These are phyloP conservation scores for Penicillium sp. DNA, from an alignment of 2,329 filamentous ascomycete genomes.

Conservation along the genomic window DNA sequence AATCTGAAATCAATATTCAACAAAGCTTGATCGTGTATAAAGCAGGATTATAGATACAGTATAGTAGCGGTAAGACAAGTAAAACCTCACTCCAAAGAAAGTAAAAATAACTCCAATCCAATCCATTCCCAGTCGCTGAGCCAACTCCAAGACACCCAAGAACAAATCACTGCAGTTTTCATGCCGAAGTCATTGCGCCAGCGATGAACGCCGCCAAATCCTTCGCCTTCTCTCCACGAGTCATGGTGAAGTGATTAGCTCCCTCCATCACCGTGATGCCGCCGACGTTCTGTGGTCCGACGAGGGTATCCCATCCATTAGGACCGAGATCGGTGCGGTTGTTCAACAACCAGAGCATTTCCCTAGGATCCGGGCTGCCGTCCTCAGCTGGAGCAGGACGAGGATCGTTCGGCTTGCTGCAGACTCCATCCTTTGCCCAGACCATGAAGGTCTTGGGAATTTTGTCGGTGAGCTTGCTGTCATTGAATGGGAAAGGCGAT, in stretches of 20 bases:
- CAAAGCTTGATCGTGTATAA: too few relatives aligned
- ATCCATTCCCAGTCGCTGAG: neutral
- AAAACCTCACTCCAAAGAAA: too few relatives aligned
- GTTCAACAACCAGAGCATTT: conserved; percentile 47
- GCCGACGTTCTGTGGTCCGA: conserved; percentile 35
- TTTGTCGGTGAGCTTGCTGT: conserved; percentile 27
- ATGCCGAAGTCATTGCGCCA: conserved; percentile 20
- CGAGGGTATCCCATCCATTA: conserved; percentile 45
- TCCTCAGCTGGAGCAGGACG: conserved; percentile 37
- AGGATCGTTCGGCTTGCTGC: conserved; percentile 38
- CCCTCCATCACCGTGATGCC: conserved; percentile 30
- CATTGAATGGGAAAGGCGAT: conserved; percentile 27
- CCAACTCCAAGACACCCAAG: neutral
- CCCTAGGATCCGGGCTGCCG: conserved; percentile 40
- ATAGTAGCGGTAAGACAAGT: too few relatives aligned
- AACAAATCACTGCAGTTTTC: conserved; percentile 2
- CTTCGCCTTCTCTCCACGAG: conserved; percentile 26
- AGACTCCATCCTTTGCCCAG: conserved; percentile 48
- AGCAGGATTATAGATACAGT: too few relatives aligned
- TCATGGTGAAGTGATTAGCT: conserved; percentile 36
- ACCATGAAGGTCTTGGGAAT: conserved; percentile 43
- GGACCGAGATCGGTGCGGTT: conserved; percentile 45
- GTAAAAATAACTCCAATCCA: too few relatives aligned
- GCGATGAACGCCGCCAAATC: conserved; percentile 29
- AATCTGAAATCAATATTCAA: too few relatives aligned